These are phyloP conservation scores for Phlebiopsis gigantea DNA, from an alignment of 768 basidiomycete species.

Conservation along the genomic window DNA sequence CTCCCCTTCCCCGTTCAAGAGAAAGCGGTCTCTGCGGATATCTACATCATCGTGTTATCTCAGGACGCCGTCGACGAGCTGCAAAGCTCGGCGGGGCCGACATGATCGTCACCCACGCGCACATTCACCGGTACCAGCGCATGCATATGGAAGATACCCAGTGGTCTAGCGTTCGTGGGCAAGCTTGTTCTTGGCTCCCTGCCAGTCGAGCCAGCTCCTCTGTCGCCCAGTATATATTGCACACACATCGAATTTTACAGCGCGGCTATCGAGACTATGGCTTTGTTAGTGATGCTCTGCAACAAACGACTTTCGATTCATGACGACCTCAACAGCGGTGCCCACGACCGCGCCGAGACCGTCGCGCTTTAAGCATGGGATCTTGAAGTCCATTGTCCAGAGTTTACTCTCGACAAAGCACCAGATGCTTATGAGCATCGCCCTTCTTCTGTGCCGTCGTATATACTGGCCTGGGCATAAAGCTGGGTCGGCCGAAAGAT, in stretches of 20 bases:
- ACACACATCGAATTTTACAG: neutral
- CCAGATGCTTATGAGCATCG: neutral
- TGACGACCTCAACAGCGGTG: neutral
- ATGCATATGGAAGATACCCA: slow-evolving; percentile 15
- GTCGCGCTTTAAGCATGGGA: neutral
- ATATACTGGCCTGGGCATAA: neutral
- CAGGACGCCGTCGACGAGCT: slow-evolving; percentile 26
- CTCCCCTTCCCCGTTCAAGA: slow-evolving; percentile 26
- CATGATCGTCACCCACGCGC: slow-evolving; percentile 27
- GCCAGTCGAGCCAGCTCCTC: slow-evolving; percentile 11
- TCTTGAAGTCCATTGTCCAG: neutral
- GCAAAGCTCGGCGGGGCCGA: slow-evolving; percentile 34
- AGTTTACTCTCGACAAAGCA: neutral
- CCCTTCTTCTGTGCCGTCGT: neutral
- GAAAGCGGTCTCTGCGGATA: slow-evolving; percentile 29
- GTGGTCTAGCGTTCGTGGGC: slow-evolving; percentile 18
- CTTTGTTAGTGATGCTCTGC: neutral
- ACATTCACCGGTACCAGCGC: too few species aligned
- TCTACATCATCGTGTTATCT: slow-evolving; percentile 29
- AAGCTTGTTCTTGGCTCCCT: slow-evolving; percentile 19
- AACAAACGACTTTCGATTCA: neutral
- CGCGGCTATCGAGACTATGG: neutral
- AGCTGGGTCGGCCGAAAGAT: too few species aligned
- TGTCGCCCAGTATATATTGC: slow-evolving; percentile 14
- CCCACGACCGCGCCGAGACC: neutral